phyloP scores from a whole-genome alignment of 2,329 filamentous ascomycete genomes.

The Thermothelomyces thermophilus region DNA sequence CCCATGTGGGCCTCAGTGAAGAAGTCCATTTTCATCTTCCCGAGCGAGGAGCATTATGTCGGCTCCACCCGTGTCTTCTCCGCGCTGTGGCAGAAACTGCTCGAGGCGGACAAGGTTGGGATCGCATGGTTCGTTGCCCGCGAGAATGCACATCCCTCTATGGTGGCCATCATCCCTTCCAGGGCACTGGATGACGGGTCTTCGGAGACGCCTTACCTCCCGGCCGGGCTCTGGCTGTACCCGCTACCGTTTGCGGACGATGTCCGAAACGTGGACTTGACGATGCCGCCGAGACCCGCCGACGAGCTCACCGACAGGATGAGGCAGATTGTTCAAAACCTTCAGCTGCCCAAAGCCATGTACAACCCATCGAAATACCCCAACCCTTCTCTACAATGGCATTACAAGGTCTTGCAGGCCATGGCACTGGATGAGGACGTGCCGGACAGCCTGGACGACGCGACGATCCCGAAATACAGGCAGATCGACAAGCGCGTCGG shows the following conservation, averaged over 20 bases:
- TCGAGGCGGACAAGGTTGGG: constrained; percentile 71
- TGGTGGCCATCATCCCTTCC: constrained; percentile 78
- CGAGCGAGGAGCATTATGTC: constrained; percentile 81
- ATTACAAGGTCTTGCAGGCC: constrained; percentile 89
- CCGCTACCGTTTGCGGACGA: constrained; percentile 88
- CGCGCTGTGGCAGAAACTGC: constrained; percentile 79
- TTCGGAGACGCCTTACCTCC: constrained; percentile 61
- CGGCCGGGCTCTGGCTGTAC: constrained; percentile 82
- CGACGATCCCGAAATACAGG: constrained; percentile 74
- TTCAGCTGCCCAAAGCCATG: constrained; percentile 77
- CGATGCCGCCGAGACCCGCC: constrained; percentile 48
- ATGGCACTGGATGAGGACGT: constrained; percentile 88
- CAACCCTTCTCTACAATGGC: constrained; percentile 91
- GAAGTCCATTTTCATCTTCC: constrained; percentile 88
- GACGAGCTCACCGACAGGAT: constrained; percentile 73
- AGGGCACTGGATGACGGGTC: constrained; percentile 57
- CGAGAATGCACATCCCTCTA: constrained; percentile 67
- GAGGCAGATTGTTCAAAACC: constrained; percentile 73
- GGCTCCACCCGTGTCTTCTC: constrained; percentile 92
- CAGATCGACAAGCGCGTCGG: constrained; percentile 88
- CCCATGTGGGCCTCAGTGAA: constrained; percentile 80
- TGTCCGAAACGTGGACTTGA: constrained; percentile 63
- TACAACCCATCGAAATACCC: constrained; percentile 86
- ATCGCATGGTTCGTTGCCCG: constrained; percentile 87
- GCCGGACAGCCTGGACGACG: constrained; percentile 65